Conservation (phyloP, 169 alveolate genomes). For the Cryptosporidium viatorum region DNA sequence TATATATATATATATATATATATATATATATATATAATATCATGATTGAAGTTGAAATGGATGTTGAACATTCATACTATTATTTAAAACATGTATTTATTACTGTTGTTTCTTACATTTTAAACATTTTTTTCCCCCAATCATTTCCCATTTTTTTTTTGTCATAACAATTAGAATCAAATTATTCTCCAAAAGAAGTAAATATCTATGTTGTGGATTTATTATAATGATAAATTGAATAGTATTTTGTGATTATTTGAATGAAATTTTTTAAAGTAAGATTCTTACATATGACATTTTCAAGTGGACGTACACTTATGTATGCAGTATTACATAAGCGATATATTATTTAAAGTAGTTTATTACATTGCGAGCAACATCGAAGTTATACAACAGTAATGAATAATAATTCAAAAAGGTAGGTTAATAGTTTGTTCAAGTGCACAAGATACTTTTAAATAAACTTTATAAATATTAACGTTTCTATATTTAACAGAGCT, state of each 20-base stretch:
- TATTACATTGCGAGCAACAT: neutral
- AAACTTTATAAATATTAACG: neutral
- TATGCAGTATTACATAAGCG: slow-evolving; percentile 49
- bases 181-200: neutral
- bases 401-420: slow-evolving; percentile 69
- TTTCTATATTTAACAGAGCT: slow-evolving; percentile 13
- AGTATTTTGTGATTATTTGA: neutral
- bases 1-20: too few relatives aligned
- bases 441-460: too few relatives aligned
- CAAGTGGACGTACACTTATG: slow-evolving; percentile 68
- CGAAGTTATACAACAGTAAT: slow-evolving; percentile 57
- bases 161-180: neutral
- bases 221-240: neutral
- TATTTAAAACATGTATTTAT: too few relatives aligned
- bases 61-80: neutral
- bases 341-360: neutral
- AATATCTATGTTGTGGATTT: neutral
- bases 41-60: neutral
- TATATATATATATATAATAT: too few relatives aligned
- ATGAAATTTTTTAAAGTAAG: neutral
- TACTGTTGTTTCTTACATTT: too few relatives aligned
- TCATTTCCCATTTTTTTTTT: too few relatives aligned
- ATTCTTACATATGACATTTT: neutral
- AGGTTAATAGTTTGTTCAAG: neutral
- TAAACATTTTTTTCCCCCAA: neutral